Evolutionary conservation across 2,329 filamentous ascomycete genomes (phyloP), one percentile per base, ranked within the genome.

Genomic region (Colletotrichum simmondsii): DNA sequence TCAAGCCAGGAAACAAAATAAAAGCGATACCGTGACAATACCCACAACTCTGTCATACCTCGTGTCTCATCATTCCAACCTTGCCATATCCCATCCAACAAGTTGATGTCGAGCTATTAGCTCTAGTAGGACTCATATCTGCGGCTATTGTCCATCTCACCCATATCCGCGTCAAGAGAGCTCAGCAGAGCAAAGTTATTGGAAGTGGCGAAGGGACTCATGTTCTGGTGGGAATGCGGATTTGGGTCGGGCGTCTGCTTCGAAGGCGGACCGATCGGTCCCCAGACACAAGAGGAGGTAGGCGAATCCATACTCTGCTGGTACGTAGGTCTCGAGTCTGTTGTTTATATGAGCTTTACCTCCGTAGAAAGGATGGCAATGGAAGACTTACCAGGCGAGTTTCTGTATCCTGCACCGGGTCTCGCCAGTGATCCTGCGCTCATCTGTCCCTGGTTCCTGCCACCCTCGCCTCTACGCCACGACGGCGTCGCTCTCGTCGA

Each of bases 261-360:
- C 28, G 78, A 74, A 42, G 78, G 80, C n/a, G 77, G 77, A 22
- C 76, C 77, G 56, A 80, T 77, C 1, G 78, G 75, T 1, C 79
- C 78, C 78, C 81, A 81, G 63, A 76, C 70, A 28, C 78, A 80
- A 0, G 74, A 75, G 37, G 76, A 66, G 16, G 59, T 67, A 12
- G 73, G 68, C 11, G 75, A 68, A 28, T 42, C 62, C 19, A 68
- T 24, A 2, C 24, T 65, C 46, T 68, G 58, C 32, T 66, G 64
- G 26, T 68, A 65, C 5, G 24, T 26, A 37, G 59, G 32, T 46
- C 49, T 56, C 24, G 57, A 65, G 12, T 61, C 70, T 65, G 30
- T n/a, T 19, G 14, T 46, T 10, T 4, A 12, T 10, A 14, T 67
- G n/a, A 60, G 49, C 19, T 19, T 28, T 7, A 3, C 14, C 12